Evolutionary conservation across 441 rosid species (phyloP).

Genomic region (Bocquillonia castaneifolia): DNA sequence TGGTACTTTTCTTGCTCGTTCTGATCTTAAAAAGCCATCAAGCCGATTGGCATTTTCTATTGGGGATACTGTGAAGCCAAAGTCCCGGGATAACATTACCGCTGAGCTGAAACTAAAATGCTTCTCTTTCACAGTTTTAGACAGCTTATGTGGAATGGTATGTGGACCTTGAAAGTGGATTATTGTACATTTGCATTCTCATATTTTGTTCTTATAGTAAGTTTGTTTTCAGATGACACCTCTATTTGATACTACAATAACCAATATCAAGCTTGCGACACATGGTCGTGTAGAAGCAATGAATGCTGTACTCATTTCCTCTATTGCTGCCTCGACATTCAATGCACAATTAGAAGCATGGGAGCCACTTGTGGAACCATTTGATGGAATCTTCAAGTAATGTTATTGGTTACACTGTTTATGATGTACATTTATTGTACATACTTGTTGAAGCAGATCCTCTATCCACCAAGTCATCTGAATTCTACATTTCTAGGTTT

Average conservation of each 20-base stretch:
- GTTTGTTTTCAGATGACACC: constrained; percentile 83
- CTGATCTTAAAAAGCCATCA: constrained; percentile 88
- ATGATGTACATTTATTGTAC: background rate
- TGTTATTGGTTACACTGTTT: constrained; percentile 21
- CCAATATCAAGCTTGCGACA: constrained; percentile 94
- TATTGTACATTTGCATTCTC: constrained; percentile 3
- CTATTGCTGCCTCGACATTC: constrained; percentile 95
- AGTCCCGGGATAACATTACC: constrained; percentile 74
- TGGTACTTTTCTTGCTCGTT: constrained; percentile 90
- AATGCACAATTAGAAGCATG: constrained; percentile 94
- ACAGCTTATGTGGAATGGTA: constrained; percentile 96
- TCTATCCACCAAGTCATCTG: constrained; percentile 14
- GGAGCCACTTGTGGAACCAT: constrained; percentile 99
- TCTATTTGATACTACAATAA: constrained; percentile 75
- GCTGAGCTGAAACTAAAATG: constrained; percentile 85
- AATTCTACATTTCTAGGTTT: constrained; percentile 49
- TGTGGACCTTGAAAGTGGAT: constrained; percentile 22
- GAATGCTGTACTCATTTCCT: constrained; percentile 93
- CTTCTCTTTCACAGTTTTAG: constrained; percentile 82
- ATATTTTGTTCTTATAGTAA: constrained; percentile 17
- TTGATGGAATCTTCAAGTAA: constrained; percentile 99
- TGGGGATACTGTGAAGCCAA: constrained; percentile 87
- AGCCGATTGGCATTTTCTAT: constrained; percentile 70
- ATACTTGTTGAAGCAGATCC: background rate
- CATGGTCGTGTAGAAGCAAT: constrained; percentile 94